These are phyloP conservation scores for Avena sativa DNA, from an alignment of 176 grass and related monocot genomes.

Conservation along the genomic window DNA sequence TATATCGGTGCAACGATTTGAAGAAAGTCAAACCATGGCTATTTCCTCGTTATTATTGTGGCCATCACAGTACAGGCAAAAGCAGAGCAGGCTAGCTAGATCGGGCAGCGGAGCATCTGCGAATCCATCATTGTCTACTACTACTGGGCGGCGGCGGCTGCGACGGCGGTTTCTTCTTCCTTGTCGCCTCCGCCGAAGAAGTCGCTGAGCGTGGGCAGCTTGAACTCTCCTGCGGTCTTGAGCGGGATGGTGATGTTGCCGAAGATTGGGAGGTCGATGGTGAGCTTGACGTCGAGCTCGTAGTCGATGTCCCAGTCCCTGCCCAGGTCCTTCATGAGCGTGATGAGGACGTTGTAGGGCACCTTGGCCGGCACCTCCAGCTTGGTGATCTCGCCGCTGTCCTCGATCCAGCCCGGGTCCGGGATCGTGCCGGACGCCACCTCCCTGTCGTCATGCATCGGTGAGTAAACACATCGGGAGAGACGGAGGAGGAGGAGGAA, in stretches of 20 bases:
- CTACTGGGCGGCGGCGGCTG: background rate
- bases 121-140: no score
- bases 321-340: slow-evolving; percentile 59
- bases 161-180: background rate
- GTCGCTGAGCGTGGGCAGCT: slow-evolving; percentile 76
- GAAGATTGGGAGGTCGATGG: slow-evolving; percentile 68
- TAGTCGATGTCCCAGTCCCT: slow-evolving; percentile 94
- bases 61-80: background rate
- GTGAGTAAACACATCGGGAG: no score
- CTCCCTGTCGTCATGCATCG: background rate
- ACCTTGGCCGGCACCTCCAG: slow-evolving; percentile 82
- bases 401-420: slow-evolving; percentile 83
- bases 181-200: slow-evolving; percentile 39
- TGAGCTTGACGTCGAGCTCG: slow-evolving; percentile 60
- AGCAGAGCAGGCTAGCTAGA: background rate
- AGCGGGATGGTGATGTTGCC: slow-evolving; percentile 92
- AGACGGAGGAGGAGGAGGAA: no score
- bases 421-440: slow-evolving; percentile 72
- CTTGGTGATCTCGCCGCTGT: slow-evolving; percentile 57
- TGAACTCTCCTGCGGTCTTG: slow-evolving; percentile 68
- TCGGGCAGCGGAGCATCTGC: no score
- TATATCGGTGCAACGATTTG: background rate
- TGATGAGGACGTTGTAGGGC: slow-evolving; percentile 77
- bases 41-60: background rate
- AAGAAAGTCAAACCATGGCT: no score